Base-by-base conservation (phyloP, 768 basidiomycete species). In the Calocybe gangraenosa region DNA sequence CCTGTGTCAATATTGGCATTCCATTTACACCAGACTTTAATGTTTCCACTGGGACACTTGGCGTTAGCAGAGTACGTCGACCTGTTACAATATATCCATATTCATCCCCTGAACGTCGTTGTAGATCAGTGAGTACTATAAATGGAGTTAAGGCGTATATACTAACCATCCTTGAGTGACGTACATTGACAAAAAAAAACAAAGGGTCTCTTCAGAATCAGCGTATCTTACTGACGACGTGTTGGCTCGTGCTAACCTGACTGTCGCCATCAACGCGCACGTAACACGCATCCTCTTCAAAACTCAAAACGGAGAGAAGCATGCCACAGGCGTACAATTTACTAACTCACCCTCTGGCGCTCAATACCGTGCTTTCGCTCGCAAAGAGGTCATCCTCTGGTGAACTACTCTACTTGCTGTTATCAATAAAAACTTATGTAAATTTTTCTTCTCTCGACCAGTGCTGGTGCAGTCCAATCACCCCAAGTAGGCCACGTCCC, bases 191-290 rank as follows among this genome's bases (percentile, higher is more conserved):
- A 47, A 66, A 25, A 69, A 67, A 9, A 69, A 70, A 25, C 63
- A 66, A 44, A 76, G 86, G 0, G 80, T 82, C 6, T 80, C 84
- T 1, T 70, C 81, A 1, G 83, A 87, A 55, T 64, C 73, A 1
- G 82, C 82, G 0, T 88, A 87, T 56, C 72, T 88, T 25, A 86
- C 83, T 0, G 62, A 72, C 1, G 69, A 79, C 0, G 84, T 87
- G 3, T 70, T 87, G 4, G 67, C 70, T 3, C 70, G 86, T 30
- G 76, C 76, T 5, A 88, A 88, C 50, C 68, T 89, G 19, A 82
- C 69, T 20, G 76, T 89, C 15, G 74, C 74, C 2, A 73, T 75
- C 17, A 63, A 71, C 38, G 76, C 82, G 0, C 70, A 70, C 6
- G 82, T 76, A 2, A 84, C 80, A 10, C 75, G 70, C 22, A 60